These are phyloP conservation scores for Cystobasidium ongulense DNA, from an alignment of 768 basidiomycete species.

Conservation along the genomic window DNA sequence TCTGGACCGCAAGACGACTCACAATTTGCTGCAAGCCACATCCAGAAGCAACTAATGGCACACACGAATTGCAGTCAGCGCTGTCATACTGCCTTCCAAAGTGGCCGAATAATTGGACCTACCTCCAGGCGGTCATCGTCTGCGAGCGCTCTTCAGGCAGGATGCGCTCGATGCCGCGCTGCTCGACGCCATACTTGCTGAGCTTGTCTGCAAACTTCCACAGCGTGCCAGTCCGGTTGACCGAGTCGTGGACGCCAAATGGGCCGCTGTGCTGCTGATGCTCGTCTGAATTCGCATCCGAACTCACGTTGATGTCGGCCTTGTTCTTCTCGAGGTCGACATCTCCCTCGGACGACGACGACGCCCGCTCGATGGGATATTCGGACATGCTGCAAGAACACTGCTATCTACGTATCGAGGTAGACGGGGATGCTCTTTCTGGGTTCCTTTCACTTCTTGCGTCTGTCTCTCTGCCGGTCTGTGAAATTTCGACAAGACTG, in stretches of 20 bases:
- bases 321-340: conserved; percentile 14
- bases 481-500: not conserved
- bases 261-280: not conserved
- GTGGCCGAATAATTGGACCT: too few relatives aligned
- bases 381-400: not conserved
- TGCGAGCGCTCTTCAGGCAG: conserved; percentile 22
- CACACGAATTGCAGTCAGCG: not conserved
- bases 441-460: not conserved
- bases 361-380: not conserved
- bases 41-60: conserved; percentile 2
- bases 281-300: not conserved
- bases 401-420: too few relatives aligned
- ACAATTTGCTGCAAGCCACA: conserved; percentile 1
- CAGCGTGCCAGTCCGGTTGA: not conserved
- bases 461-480: not conserved
- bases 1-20: not conserved
- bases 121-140: not conserved
- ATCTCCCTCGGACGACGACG: not conserved
- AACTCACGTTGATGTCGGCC: not conserved
- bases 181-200: conserved; percentile 27
- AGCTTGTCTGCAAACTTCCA: conserved; percentile 14
- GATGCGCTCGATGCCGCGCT: conserved; percentile 28
- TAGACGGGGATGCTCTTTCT: not conserved
- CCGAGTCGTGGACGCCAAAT: not conserved
- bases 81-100: not conserved